Percentiles rank a stretch among this genome's conserved stretches.
Evolutionary conservation across 2,329 filamentous ascomycete genomes (phyloP).

Genomic region (Teratosphaeria pseudoeucalypti): DNA sequence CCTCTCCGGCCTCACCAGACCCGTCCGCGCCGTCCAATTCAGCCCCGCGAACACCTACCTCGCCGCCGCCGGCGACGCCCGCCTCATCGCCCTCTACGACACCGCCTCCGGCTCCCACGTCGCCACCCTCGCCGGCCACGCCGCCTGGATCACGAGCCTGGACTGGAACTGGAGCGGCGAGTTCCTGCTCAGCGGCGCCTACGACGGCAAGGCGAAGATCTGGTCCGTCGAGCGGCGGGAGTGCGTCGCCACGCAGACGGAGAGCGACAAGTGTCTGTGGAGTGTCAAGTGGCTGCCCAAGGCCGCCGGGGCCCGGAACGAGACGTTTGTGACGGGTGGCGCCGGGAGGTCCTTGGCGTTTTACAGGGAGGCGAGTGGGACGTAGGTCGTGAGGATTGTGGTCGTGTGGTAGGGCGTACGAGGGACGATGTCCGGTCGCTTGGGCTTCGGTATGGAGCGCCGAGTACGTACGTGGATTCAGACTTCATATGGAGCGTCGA

Average conservation of each 20-base stretch:
- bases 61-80: slow-evolving; percentile 81
- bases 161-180: slow-evolving; percentile 93
- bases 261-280: slow-evolving; percentile 75
- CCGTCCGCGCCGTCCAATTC: slow-evolving; percentile 76
- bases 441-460: too few relatives aligned
- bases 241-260: slow-evolving; percentile 88
- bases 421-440: neutral
- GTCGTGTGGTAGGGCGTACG: neutral
- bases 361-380: slow-evolving; percentile 73
- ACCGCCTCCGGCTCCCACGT: slow-evolving; percentile 87
- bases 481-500: too few relatives aligned
- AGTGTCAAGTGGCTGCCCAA: slow-evolving; percentile 75
- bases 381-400: slow-evolving; percentile 23
- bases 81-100: slow-evolving; percentile 84
- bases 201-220: slow-evolving; percentile 90
- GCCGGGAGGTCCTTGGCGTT: slow-evolving; percentile 67
- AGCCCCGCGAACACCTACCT: slow-evolving; percentile 75
- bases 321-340: slow-evolving; percentile 68
- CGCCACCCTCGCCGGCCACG: slow-evolving; percentile 68
- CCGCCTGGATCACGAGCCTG: slow-evolving; percentile 79
- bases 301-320: slow-evolving; percentile 43
- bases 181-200: slow-evolving; percentile 70
- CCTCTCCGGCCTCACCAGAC: slow-evolving; percentile 77
- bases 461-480: too few relatives aligned
- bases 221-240: slow-evolving; percentile 78